Base-by-base conservation (phyloP, 2,329 filamentous ascomycete species). In the Blumeria hordei region DNA sequence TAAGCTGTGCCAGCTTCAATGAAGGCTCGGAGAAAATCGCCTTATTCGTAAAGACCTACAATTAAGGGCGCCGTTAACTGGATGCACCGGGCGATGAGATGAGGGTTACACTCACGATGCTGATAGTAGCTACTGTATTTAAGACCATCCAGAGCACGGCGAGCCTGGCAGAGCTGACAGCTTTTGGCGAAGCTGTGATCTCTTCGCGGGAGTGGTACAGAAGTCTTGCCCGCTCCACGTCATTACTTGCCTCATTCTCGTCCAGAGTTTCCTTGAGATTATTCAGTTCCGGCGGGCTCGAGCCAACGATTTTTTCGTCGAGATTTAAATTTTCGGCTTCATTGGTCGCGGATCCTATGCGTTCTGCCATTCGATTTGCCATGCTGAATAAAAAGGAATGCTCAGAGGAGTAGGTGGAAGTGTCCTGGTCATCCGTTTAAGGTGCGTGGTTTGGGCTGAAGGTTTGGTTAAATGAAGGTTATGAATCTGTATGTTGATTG, bases 11-110 rank as follows among this genome's bases (percentile, higher is more conserved):
- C 34, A 77, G 70, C 62, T 77, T 77, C 62, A 81, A 71, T 12
- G 72, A 73, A 14, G 74, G 74, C 58, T 81, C 75, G 28, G 74
- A 75, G 68, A 83, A 83, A 65, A 84, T 81, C 58, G 74, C 74
- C 66, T 83, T 83, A 69, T 83, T 83, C 44, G 77, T 79, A 64
- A 83, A 83, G 62, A 84, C 58, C 62, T 59, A 18, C 44, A 10
- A 9, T 28, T 28, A 4, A 28, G 21, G 21, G 21, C 21, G 4
- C 21, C 21, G 4, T 28, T 28, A 28, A 4, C 21, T 28, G 21
- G 21, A 28, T 28, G 21, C 21, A 2, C 21, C 2, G 21, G 21
- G 21, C 21, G 4, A 28, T 2, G 21, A 28, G 21, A 28, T 52
- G 47, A 1, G 21, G 43, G 14, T 18, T 32, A 63, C 16, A 65